phyloP scores from a whole-genome alignment of 495 filamentous ascomycete genomes.

The Talaromyces wortmannii region DNA sequence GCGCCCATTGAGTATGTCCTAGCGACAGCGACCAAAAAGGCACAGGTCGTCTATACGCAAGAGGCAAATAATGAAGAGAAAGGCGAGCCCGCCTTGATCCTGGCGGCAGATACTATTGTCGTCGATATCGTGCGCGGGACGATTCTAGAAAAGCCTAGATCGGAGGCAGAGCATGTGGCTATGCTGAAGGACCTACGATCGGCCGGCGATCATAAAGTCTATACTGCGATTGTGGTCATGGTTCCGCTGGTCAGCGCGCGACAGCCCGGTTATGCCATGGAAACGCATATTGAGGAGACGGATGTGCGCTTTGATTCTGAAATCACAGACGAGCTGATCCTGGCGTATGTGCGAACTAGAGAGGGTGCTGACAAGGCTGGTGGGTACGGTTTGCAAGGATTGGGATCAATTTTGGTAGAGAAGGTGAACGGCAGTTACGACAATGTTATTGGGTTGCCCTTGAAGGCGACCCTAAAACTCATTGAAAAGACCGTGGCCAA shows the following conservation, averaged over 20 bases:
- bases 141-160: constrained; percentile 85
- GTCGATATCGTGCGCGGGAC: constrained; percentile 47
- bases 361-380: constrained; percentile 96
- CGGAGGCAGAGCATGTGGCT: constrained; percentile 67
- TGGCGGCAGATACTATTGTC: constrained; percentile 90
- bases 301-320: constrained; percentile 67
- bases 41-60: constrained; percentile 65
- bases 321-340: constrained; percentile 74
- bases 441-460: constrained; percentile 92
- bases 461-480: constrained; percentile 70
- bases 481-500: constrained; percentile 72
- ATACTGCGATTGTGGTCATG: constrained; percentile 76
- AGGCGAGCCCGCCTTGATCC: constrained; percentile 75
- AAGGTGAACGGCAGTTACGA: constrained; percentile 83
- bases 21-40: constrained; percentile 77
- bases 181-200: constrained; percentile 81
- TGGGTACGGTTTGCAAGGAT: constrained; percentile 88
- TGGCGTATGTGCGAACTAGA: constrained; percentile 80
- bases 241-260: constrained; percentile 67
- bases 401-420: constrained; percentile 80
- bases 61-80: constrained; percentile 50
- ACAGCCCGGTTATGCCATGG: constrained; percentile 79
- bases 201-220: constrained; percentile 64
- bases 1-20: constrained; percentile 86
- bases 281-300: constrained; percentile 81